Evolutionary conservation across 805 yeast genomes (phyloP), one percentile per base, ranked within the genome.

Genomic region (Saccharomycopsis sp.): DNA sequence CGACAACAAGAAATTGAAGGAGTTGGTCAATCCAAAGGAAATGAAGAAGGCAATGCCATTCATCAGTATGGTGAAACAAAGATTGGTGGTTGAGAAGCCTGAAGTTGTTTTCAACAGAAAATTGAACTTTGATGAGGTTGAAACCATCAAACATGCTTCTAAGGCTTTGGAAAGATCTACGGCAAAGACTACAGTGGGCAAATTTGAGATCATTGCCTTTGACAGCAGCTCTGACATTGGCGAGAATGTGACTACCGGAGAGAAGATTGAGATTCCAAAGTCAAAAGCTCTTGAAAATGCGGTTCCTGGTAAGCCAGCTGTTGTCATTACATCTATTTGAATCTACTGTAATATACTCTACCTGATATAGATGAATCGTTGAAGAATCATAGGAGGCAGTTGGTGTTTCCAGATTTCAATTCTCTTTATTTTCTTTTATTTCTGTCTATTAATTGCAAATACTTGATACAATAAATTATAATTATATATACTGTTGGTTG

Each of bases 41-140:
- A 89, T 92, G 88, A 94, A 94, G 81, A 86, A 96, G 67, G 97
- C 97, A 61, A 94, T 94, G 98, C 98, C 98, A 60, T 93, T 92
- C 72, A 91, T 94, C 62, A 85, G 93, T 64, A 76, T 83, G 66
- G 77, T 94, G 72, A 92, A 94, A 74, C 89, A 86, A 70, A 84
- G 96, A 75, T 78, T 94, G 64, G 74, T 78, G 47, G 73, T 73
- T 56, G 96, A 88, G 69, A 73, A 85, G 34, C 85, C 97, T 19
- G 83, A 81, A 56, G 81, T 81, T 56, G 97, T 94, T 24, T 90
- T 94, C 79, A 86, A 91, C 79, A 84, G 98, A 76, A 87, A 92
- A 73, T 82, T 93, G 65, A 79, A 85, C 38, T 94, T 90, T 73
- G 79, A 85, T 72, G 99, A 94, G 78, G 71, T 78, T 52, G 87